Evolutionary conservation across 2,329 filamentous ascomycete genomes (phyloP).

Genomic region (Amauroascus niger): DNA sequence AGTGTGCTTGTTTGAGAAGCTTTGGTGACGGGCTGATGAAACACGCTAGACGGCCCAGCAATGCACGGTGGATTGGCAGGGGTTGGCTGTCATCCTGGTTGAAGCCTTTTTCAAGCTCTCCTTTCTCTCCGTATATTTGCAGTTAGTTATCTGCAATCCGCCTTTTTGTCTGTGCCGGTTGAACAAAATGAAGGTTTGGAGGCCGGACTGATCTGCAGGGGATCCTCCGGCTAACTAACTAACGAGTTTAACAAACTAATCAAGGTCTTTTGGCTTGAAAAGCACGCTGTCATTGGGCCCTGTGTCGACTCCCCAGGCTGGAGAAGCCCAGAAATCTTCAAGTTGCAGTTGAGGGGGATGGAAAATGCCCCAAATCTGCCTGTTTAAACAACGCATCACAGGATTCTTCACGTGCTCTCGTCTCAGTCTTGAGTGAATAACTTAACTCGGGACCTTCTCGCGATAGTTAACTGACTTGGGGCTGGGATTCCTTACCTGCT

Average conservation of each 20-base stretch:
- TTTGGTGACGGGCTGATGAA: background rate
- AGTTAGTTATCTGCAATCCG: too few species aligned
- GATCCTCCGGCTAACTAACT: background rate
- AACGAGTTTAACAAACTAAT: background rate
- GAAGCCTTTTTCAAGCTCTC: too few species aligned
- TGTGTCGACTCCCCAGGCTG: background rate
- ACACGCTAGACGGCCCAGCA: background rate
- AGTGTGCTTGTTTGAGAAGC: background rate
- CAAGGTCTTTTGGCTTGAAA: background rate
- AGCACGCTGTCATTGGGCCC: background rate
- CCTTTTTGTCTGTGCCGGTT: background rate
- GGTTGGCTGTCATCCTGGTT: background rate
- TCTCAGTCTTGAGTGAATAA: background rate
- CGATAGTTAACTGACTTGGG: too few species aligned
- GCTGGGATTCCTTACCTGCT: too few species aligned
- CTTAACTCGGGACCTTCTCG: too few species aligned
- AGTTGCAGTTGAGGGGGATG: too few species aligned
- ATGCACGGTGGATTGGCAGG: background rate
- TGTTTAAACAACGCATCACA: background rate
- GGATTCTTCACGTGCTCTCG: background rate
- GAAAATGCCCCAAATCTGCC: background rate
- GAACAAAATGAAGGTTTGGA: background rate
- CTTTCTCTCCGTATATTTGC: too few species aligned
- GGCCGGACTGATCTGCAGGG: background rate
- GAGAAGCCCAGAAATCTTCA: too few species aligned